Percentiles rank a stretch among this genome's conserved stretches.
Evolutionary conservation across 176 grass and related monocot genomes (phyloP).

Genomic region (Cocos nucifera): DNA sequence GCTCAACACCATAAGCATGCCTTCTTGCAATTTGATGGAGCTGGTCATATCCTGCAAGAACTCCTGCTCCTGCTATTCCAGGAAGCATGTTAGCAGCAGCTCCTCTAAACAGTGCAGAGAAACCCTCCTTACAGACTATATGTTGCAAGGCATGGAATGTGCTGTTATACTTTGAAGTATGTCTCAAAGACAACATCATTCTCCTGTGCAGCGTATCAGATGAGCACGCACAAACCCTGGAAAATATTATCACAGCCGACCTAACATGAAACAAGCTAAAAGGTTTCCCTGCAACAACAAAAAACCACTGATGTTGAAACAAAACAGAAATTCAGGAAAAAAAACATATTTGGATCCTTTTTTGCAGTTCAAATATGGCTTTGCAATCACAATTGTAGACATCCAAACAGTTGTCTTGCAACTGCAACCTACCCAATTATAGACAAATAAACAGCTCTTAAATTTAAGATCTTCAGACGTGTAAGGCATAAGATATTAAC

Average conservation of each 20-base stretch:
- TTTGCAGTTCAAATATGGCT: too few species aligned
- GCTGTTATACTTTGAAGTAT: slow-evolving; percentile 63
- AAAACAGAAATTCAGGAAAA: not conserved
- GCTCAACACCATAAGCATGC: slow-evolving; percentile 38
- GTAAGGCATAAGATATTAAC: too few species aligned
- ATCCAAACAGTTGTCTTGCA: too few species aligned
- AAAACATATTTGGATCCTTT: not conserved
- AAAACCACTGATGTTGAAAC: not conserved
- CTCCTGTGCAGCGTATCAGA: slow-evolving; percentile 84
- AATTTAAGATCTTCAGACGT: too few species aligned
- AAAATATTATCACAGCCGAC: slow-evolving; percentile 82
- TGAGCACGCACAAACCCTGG: slow-evolving; percentile 63
- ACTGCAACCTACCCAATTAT: too few species aligned
- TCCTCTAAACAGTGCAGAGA: slow-evolving; percentile 62
- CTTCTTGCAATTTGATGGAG: slow-evolving; percentile 45
- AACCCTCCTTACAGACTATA: slow-evolving; percentile 56
- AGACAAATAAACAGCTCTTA: too few species aligned
- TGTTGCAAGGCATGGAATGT: slow-evolving; percentile 59
- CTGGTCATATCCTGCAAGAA: slow-evolving; percentile 75
- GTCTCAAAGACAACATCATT: slow-evolving; percentile 77
- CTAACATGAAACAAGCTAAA: slow-evolving; percentile 70
- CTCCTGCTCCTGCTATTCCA: slow-evolving; percentile 81
- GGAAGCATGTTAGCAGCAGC: slow-evolving; percentile 69
- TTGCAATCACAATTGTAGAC: too few species aligned
- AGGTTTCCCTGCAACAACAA: slow-evolving; percentile 65